Evolutionary conservation across 164 flowering plant species (phyloP).

Genomic region (Annona cherimola): DNA sequence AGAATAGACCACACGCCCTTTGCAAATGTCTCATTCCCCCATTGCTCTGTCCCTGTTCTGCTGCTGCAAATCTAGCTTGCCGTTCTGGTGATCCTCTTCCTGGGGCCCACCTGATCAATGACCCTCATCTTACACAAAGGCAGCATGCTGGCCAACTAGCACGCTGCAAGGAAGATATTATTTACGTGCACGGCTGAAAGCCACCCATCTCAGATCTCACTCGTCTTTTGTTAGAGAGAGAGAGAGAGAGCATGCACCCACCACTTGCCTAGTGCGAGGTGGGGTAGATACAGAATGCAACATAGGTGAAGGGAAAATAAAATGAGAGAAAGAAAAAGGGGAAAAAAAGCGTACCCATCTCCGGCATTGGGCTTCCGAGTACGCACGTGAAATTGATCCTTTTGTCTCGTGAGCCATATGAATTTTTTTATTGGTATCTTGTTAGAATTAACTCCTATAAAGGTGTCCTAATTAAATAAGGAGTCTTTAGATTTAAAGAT

Average conservation of each 20-base stretch:
- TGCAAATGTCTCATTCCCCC: too few species aligned
- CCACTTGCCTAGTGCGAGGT: slow-evolving; percentile 8
- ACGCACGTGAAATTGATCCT: not conserved
- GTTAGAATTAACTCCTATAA: too few species aligned
- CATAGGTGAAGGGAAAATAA: not conserved
- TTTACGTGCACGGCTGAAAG: not conserved
- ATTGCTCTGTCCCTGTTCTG: too few species aligned
- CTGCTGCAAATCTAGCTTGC: too few species aligned
- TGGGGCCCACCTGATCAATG: not conserved
- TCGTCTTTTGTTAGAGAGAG: not conserved
- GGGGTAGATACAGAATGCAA: slow-evolving; percentile 5
- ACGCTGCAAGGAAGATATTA: not conserved
- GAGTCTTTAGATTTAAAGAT: too few species aligned
- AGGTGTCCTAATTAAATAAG: too few species aligned
- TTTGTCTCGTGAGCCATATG: too few species aligned
- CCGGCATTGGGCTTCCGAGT: not conserved
- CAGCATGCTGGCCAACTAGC: not conserved
- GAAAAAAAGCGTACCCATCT: not conserved
- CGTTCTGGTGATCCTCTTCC: not conserved
- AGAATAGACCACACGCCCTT: too few species aligned
- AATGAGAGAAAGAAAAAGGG: not conserved
- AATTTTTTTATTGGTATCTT: too few species aligned
- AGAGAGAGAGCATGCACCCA: not conserved
- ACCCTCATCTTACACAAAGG: not conserved
- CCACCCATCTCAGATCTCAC: not conserved